Evolutionary conservation across 176 grass and related monocot genomes (phyloP), one percentile per base, ranked within the genome.

Genomic region (Aegilops sharonensis): DNA sequence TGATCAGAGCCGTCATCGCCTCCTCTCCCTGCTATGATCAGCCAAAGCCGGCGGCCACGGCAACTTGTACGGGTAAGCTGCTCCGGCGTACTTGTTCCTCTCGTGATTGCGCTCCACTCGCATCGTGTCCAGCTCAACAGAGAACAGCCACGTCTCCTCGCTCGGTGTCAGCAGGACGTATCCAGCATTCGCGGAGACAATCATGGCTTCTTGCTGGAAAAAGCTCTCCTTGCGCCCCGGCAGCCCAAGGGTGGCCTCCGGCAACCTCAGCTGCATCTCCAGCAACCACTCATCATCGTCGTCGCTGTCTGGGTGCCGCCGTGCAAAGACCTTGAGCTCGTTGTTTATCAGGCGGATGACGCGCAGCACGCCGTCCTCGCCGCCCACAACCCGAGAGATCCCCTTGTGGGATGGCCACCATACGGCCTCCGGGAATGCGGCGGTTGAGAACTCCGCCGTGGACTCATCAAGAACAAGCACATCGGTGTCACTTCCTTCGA

Each of bases 91-190:
- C 52, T 56, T 56, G 52, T 56, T 56, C 6, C 52, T 56, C 52
- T 56, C 52, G 15, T 56, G 52, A 13, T 10, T 1, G 5, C 10
- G 39, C 39, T 73, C 70, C 2, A 73, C 37, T 3, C 11, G 39
- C 70, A 73, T 45, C 11, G 70, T 79, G 0, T 79, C 29, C 4
- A 88, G 37, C 21, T 79, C 81, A 1, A 88, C 39, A n/a, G 81
- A 64, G 75, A 88, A 88, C 8, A 88, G 9, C 11, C 80, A 78
- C 5, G 9, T 77, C 45, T 69, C 21, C 23, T 84, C 25, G 14
- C 21, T 3, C 7, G 63, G 73, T 30, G 74, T 70, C 13, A 88
- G 13, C 5, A 88, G 37, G 23, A 84, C 8, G 54, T 63, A 72
- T 6, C 5, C 1, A 3, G 56, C 0, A 2, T 63, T 11, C 10